A percentile compares a stretch with the other conserved stretches of the same genome.
Evolutionary conservation across 2,329 filamentous ascomycete genomes (phyloP).

Genomic region (Colletotrichum sp.): DNA sequence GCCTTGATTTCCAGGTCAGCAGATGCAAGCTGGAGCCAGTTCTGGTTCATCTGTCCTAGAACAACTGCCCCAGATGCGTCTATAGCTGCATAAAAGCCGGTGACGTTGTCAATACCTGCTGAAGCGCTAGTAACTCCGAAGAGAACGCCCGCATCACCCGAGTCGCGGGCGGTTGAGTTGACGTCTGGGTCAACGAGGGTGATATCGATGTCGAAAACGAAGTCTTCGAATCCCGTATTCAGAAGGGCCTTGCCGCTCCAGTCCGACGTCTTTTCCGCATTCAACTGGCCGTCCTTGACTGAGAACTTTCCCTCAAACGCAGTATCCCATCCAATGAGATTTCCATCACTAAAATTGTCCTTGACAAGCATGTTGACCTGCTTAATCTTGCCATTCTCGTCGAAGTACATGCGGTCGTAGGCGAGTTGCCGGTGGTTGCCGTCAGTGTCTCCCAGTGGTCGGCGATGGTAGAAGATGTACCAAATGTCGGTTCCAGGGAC

Average conservation of each 20-base stretch:
- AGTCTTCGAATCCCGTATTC: constrained; percentile 40
- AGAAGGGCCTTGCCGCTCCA: constrained; percentile 31
- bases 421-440: constrained; percentile 51
- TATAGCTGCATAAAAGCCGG: constrained; percentile 34
- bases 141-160: constrained; percentile 36
- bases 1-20: not conserved
- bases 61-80: constrained; percentile 28
- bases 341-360: constrained; percentile 45
- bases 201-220: constrained; percentile 34
- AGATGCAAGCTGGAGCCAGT: constrained; percentile 21
- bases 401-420: constrained; percentile 54
- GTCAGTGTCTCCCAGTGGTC: constrained; percentile 46
- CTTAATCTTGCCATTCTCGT: constrained; percentile 44
- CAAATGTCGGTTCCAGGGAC: constrained; percentile 52
- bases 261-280: constrained; percentile 1
- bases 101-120: not conserved
- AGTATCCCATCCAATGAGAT: constrained; percentile 40
- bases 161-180: not conserved
- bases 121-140: constrained; percentile 34
- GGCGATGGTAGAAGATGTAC: constrained; percentile 55
- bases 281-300: constrained; percentile 28
- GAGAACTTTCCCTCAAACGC: constrained; percentile 27
- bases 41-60: constrained; percentile 24
- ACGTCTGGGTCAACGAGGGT: not conserved
- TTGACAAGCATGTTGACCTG: constrained; percentile 48